phyloP scores from a whole-genome alignment of 2,329 filamentous ascomycete species.

The Venturia asperata region DNA sequence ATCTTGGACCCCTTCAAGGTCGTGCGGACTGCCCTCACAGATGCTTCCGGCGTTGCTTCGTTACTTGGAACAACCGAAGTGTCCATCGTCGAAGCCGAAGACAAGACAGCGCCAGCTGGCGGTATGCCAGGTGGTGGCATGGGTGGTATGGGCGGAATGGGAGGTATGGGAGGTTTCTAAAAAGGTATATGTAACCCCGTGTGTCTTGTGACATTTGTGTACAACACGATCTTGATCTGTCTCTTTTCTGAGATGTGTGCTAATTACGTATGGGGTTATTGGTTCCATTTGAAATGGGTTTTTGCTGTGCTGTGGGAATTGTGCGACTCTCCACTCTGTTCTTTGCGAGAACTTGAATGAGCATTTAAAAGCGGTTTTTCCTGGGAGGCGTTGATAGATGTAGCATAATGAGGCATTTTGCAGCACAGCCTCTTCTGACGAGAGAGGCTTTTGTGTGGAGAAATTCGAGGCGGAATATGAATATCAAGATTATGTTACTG shows the following conservation, averaged over 20 bases:
- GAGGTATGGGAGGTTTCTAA: constrained; percentile 38
- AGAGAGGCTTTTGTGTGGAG: background rate
- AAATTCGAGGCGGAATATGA: background rate
- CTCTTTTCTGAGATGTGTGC: background rate
- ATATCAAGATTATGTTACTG: too few relatives aligned
- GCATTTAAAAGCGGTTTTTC: constrained; percentile 8
- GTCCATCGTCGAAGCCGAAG: constrained; percentile 89
- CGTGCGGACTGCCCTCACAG: constrained; percentile 88
- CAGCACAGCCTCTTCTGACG: background rate
- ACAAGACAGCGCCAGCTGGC: constrained; percentile 61
- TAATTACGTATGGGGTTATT: background rate
- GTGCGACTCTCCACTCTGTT: background rate
- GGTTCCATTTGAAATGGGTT: background rate
- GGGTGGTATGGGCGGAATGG: constrained; percentile 55
- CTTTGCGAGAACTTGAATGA: background rate
- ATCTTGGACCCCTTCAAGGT: constrained; percentile 99
- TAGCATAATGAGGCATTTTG: background rate
- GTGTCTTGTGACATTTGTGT: background rate
- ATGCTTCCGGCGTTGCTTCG: constrained; percentile 92
- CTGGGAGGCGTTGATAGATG: constrained; percentile 6
- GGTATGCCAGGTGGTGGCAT: constrained; percentile 37
- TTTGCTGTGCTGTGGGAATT: background rate
- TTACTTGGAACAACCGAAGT: constrained; percentile 97
- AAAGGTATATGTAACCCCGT: constrained; percentile 6
- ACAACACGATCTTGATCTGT: background rate